Evolutionary conservation across 768 basidiomycete genomes (phyloP).

Genomic region (Nidula microcarpa): DNA sequence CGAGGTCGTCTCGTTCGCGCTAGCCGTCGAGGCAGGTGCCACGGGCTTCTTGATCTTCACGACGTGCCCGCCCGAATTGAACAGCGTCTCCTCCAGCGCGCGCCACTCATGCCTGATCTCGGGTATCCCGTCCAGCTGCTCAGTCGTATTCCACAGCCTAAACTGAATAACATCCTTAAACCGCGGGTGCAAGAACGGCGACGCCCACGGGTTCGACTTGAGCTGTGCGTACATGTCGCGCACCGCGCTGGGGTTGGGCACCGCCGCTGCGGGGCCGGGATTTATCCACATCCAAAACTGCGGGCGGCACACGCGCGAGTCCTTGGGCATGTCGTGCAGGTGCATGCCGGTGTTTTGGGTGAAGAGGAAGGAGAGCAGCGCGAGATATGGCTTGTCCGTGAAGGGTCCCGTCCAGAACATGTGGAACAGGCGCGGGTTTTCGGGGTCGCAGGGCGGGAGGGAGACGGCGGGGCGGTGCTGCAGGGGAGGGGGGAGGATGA

Average conservation of each 20-base stretch:
- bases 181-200: constrained; percentile 85
- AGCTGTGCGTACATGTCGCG: constrained; percentile 81
- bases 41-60: constrained; percentile 52
- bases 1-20: constrained; percentile 42
- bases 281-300: constrained; percentile 98
- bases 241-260: constrained; percentile 75
- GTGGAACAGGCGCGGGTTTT: constrained; percentile 84
- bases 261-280: constrained; percentile 82
- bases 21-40: constrained; percentile 22
- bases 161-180: constrained; percentile 90
- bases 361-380: constrained; percentile 87
- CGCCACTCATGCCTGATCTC: constrained; percentile 92
- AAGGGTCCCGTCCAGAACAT: constrained; percentile 98
- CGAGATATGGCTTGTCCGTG: constrained; percentile 95
- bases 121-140: constrained; percentile 83
- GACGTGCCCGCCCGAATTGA: constrained; percentile 84
- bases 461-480: constrained; percentile 39
- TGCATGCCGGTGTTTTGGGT: constrained; percentile 89
- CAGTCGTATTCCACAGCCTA: constrained; percentile 96
- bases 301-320: constrained; percentile 67
- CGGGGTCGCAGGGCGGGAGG: constrained; percentile 56
- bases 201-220: constrained; percentile 82
- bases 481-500: constrained; percentile 44
- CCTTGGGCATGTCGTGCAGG: constrained; percentile 34
- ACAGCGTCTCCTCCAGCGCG: constrained; percentile 62